A percentile compares a stretch with the other conserved stretches of the same genome.
Evolutionary conservation across 345 rosid genomes (phyloP).

Genomic region (Eucalyptus caleyi): DNA sequence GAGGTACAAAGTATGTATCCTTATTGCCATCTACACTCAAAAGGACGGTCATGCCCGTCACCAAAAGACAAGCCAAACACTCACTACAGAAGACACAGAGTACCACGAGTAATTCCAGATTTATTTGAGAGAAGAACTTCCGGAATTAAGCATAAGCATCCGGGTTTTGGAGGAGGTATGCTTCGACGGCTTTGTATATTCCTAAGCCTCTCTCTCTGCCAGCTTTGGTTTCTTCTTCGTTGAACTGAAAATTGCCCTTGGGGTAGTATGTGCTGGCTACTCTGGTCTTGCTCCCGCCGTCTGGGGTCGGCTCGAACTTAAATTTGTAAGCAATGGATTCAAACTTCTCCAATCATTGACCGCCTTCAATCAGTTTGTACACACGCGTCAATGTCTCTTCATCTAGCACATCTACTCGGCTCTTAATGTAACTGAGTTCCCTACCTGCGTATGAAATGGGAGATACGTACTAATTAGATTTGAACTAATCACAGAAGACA

Average conservation of each 20-base stretch:
- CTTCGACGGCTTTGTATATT: conserved; percentile 14
- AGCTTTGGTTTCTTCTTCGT: conserved; percentile 11
- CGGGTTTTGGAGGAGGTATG: conserved; percentile 15
- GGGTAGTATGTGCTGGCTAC: conserved; percentile 1
- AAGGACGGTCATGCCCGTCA: not conserved
- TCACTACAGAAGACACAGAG: not conserved
- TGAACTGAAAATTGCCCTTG: not conserved
- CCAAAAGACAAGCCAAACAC: not conserved
- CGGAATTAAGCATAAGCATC: not conserved
- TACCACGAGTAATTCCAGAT: not conserved
- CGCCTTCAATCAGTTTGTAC: conserved; percentile 2
- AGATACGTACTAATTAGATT: not conserved
- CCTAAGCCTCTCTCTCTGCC: conserved; percentile 7
- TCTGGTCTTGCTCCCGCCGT: conserved; percentile 4
- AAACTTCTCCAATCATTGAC: not conserved
- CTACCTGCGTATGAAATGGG: not conserved
- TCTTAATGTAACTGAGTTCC: not conserved
- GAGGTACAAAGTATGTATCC: not conserved
- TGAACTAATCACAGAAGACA: not conserved
- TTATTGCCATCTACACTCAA: not conserved
- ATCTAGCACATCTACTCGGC: not conserved
- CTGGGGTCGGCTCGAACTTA: not conserved
- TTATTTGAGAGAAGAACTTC: not conserved
- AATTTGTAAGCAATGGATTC: not conserved
- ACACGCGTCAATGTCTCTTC: not conserved